Evolutionary conservation across 2,329 filamentous ascomycete species (phyloP), one percentile per base, ranked within the genome.

Genomic region (Chrysoporthe deuterocubensis): DNA sequence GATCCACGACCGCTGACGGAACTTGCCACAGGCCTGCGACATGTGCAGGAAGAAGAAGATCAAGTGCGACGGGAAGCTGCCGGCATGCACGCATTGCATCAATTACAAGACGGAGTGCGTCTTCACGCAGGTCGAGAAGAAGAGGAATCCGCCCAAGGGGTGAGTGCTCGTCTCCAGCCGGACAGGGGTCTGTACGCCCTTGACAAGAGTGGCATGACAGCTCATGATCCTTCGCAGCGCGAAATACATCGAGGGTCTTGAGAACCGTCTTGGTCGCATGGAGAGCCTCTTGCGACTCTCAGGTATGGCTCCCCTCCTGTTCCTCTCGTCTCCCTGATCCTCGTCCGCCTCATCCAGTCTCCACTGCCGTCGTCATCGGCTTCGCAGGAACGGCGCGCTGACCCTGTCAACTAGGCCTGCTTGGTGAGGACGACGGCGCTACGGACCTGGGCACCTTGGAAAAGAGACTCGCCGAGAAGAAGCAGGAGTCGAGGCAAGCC

Each of bases 81-180:
- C 96, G 48, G 90, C 94, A 69, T 99, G 96, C 80, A 94, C 93
- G 8, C 96, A 98, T 80, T 99, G 95, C 79, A 91, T 92, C 78
- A 98, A 97, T 79, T 97, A 97, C 84, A 97, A 97, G 85, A 97
- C 94, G 5, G 94, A 97, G 74, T 99, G 95, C 79, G 88, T 97
- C 73, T 98, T 98, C 77, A 98, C 96, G 0, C 94, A 97, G 78
- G 94, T 98, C 48, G 96, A 99, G 83, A 99, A 99, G 89, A 99
- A 99, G 85, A 88, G 96, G 68, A 96, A 92, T 78, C 95, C 96
- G 64, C 96, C 95, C 1, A 99, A 98, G 84, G 95, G 96, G 94
- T 97, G 86, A 72, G 87, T 78, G 42, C 16, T 57, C 7, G 50
- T 58, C 13, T 46, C 14, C 60, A 44, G 26, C 32, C 26, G 46